Percentiles rank a stretch among this genome's conserved stretches.
Evolutionary conservation across 2,329 filamentous ascomycete species (phyloP).

Genomic region (Fusarium anthophilum): DNA sequence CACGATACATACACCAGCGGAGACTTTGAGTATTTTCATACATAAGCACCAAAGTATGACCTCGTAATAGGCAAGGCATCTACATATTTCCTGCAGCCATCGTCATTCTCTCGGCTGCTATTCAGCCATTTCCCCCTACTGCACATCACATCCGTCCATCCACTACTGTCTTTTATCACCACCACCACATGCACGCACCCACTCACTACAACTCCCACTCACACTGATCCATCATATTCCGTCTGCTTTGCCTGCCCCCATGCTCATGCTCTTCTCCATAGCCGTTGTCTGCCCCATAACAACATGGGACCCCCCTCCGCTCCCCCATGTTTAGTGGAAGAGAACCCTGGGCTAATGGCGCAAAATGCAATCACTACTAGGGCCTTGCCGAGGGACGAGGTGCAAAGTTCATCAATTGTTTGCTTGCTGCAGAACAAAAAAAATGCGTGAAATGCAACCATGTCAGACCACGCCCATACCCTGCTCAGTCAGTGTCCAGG

Average conservation of each 20-base stretch:
- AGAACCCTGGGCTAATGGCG: constrained; percentile 26
- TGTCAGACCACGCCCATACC: constrained; percentile 38
- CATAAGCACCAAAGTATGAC: constrained; percentile 8
- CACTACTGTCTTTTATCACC: constrained; percentile 15
- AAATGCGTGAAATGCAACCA: constrained; percentile 38
- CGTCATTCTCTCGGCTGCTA: constrained; percentile 16
- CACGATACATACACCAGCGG: not conserved
- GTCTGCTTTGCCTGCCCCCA: constrained; percentile 27
- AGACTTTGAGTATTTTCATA: not conserved
- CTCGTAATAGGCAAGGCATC: constrained; percentile 9
- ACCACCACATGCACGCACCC: constrained; percentile 2
- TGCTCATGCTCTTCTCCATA: constrained; percentile 16
- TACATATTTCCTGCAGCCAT: not conserved
- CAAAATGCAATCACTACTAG: constrained; percentile 21
- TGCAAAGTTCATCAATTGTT: not conserved
- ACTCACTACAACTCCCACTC: constrained; percentile 6
- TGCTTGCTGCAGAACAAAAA: not conserved
- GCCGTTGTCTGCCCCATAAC: constrained; percentile 23
- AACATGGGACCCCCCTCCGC: constrained; percentile 15
- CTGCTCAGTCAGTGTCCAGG: constrained; percentile 18
- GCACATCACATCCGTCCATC: not conserved
- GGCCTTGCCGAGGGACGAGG: constrained; percentile 20
- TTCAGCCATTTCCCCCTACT: constrained; percentile 10
- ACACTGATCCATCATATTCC: constrained; percentile 22
- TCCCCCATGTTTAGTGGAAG: constrained; percentile 12